Conservation (phyloP, 106 monocot species). For the Gastrodia elata region DNA sequence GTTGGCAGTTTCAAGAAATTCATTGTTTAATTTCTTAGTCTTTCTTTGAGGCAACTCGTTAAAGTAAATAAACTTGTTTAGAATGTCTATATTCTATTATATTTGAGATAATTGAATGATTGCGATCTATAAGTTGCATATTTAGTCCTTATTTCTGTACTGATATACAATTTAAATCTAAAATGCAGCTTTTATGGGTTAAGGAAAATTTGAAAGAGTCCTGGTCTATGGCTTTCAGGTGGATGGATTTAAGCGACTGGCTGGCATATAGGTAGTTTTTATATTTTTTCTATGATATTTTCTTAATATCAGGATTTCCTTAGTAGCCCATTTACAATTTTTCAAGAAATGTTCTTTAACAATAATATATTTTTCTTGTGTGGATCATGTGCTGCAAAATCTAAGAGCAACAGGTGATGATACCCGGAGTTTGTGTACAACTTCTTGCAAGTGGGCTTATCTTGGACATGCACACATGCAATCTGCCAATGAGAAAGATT, state of each 20-base stretch:
- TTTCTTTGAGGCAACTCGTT: background rate
- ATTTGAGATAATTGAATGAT: background rate
- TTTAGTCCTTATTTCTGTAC: background rate
- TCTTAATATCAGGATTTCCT: background rate
- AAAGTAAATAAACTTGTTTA: background rate
- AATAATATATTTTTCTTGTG: background rate
- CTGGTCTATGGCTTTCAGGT: slow-evolving; percentile 88
- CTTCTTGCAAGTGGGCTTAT: slow-evolving; percentile 96
- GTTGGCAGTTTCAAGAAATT: background rate
- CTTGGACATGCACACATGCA: slow-evolving; percentile 96
- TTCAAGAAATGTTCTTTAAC: background rate
- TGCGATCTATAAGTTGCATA: background rate
- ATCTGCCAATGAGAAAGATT: slow-evolving; percentile 38
- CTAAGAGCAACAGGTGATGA: slow-evolving; percentile 97
- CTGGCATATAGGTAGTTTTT: slow-evolving; percentile 70
- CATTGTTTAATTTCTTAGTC: background rate
- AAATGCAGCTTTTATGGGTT: slow-evolving; percentile 88
- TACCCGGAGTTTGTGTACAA: slow-evolving; percentile 92
- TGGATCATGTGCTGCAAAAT: slow-evolving; percentile 8
- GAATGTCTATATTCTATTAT: background rate
- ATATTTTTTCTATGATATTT: background rate
- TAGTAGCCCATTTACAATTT: background rate
- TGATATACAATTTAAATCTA: slow-evolving; percentile 1
- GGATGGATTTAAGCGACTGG: slow-evolving; percentile 99
- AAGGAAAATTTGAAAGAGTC: slow-evolving; percentile 97